These are phyloP conservation scores for Rhizopogon vesiculosus DNA, from an alignment of 768 basidiomycete species.

Conservation along the genomic window DNA sequence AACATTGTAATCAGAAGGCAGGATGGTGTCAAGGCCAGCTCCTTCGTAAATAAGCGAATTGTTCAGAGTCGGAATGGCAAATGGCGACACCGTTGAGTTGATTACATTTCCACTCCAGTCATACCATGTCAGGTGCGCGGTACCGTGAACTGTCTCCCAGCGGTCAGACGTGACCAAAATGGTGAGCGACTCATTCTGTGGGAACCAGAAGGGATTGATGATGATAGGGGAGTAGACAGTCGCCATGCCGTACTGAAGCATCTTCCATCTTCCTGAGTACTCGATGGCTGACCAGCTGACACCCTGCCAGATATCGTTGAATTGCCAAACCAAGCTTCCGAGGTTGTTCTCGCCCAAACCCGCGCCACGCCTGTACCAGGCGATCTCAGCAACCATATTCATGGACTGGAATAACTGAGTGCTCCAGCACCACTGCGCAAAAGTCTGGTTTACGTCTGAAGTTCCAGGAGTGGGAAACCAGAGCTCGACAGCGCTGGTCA, in stretches of 20 bases:
- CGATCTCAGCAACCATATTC: conserved; percentile 54
- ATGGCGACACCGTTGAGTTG: conserved; percentile 31
- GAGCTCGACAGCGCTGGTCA: conserved; percentile 45
- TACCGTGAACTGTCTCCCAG: conserved; percentile 41
- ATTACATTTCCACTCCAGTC: conserved; percentile 46
- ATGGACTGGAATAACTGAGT: conserved; percentile 58
- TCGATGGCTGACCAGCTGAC: conserved; percentile 53
- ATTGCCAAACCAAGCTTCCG: conserved; percentile 55
- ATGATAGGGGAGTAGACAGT: conserved; percentile 41
- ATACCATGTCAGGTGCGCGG: conserved; percentile 52
- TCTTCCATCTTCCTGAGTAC: conserved; percentile 58
- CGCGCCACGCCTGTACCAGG: conserved; percentile 57
- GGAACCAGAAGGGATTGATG: conserved; percentile 55
- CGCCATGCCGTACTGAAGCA: conserved; percentile 47
- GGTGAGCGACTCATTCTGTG: conserved; percentile 41
- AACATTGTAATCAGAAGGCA: conserved; percentile 37
- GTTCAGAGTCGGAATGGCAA: conserved; percentile 45
- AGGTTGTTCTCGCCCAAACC: conserved; percentile 55
- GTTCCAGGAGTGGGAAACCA: conserved; percentile 53
- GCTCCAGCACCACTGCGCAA: conserved; percentile 61
- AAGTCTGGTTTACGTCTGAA: conserved; percentile 47
- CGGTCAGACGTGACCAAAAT: conserved; percentile 50
- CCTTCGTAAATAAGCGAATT: conserved; percentile 39
- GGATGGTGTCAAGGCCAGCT: conserved; percentile 37
- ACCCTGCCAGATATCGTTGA: conserved; percentile 60